Evolutionary conservation across 306 rosid genomes (phyloP), one percentile per base, ranked within the genome.

Genomic region (Pachyrhizus erosus): DNA sequence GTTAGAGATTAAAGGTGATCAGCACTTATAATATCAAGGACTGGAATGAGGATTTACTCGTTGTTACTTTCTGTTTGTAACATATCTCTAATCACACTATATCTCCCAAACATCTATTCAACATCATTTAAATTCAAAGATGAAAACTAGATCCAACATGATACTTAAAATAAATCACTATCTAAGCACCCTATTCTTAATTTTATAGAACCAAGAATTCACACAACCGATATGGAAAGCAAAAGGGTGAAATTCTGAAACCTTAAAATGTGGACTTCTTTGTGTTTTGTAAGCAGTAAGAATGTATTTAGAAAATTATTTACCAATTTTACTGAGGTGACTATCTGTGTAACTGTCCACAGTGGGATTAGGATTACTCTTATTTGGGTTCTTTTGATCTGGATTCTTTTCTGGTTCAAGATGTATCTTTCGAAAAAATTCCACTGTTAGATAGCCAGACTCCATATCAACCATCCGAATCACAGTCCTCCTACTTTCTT

Each of bases 271-370:
- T 27, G 62, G 45, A 29, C 57, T 70, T 45, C 11, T 67, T 26
- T 43, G 46, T 66, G 13, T 23, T 48, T 42, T 10, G 49, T 54
- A 58, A 58, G 64, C 66, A 54, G 40, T 60, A 52, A 43, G 78
- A 48, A 71, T 9, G 42, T 37, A 55, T 29, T 39, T 5, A 40
- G 43, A 40, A 57, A 79, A 55, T 18, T 58, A 34, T 42, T 45
- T 80, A 80, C 84, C 84, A 9, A 80, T 80, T 80, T 80, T 80
- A 58, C 55, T 40, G 55, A 80, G 84, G 66, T 80, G 84, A 61
- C 21, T 29, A 60, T 80, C 84, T 6, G 73, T 20, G 79, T 13
- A 46, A 43, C 2, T 80, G 17, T 80, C 84, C 54, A 80, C 11
- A 33, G 11, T 33, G 29, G 73, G 79, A 21, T 33, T 72, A 21